A percentile compares a stretch with the other conserved stretches of the same genome.
These are phyloP conservation scores for Candida argentea DNA, from an alignment of 805 yeast species.

Conservation along the genomic window DNA sequence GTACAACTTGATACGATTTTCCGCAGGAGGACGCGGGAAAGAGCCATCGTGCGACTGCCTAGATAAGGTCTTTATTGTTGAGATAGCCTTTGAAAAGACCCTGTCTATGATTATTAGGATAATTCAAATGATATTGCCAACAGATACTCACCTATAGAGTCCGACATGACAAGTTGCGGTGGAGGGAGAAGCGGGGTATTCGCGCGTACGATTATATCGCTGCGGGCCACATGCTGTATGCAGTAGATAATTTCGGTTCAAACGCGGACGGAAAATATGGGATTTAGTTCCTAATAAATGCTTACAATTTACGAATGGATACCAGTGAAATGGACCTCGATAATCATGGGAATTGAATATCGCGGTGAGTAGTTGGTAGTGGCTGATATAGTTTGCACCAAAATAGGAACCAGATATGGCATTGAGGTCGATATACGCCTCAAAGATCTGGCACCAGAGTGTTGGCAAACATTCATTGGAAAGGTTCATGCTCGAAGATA, in stretches of 20 bases:
- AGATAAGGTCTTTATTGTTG: constrained; percentile 67
- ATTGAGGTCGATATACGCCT: constrained; percentile 1
- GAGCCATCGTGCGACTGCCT: constrained; percentile 51
- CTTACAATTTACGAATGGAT: constrained; percentile 1
- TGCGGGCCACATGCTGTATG: no score
- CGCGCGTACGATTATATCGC: no score
- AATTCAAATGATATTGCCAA: no score
- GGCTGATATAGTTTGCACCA: constrained; percentile 11
- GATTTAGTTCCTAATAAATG: constrained; percentile 1
- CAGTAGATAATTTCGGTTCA: no score
- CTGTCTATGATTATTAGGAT: constrained; percentile 42
- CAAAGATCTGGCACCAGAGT: constrained; percentile 11
- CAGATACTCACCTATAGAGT: constrained; percentile 34
- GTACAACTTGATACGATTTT: constrained; percentile 55
- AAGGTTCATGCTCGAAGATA: constrained; percentile 1
- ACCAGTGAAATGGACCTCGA: constrained; percentile 8
- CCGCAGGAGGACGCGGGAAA: constrained; percentile 70
- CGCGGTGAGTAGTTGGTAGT: constrained; percentile 14
- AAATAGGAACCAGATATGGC: constrained; percentile 11
- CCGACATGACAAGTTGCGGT: constrained; percentile 29
- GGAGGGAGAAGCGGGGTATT: neutral
- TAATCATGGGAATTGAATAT: constrained; percentile 3
- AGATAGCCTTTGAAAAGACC: constrained; percentile 73
- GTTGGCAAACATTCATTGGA: constrained; percentile 8
- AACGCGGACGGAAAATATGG: neutral